Base-by-base conservation (phyloP, 2,329 filamentous ascomycete species). In the Diaporthe sp. region DNA sequence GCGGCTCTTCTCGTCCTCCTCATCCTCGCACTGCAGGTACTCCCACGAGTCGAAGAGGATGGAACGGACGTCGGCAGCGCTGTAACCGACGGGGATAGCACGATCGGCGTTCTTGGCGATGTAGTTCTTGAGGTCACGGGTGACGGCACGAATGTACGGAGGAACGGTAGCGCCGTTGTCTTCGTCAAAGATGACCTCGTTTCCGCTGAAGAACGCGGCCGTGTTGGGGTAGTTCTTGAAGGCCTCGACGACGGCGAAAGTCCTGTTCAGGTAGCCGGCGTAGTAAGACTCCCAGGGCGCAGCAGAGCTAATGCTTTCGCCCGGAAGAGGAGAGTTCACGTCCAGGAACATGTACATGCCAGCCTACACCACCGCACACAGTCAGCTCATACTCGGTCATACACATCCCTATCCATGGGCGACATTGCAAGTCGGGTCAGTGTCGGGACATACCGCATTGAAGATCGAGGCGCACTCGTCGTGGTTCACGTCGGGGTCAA, bases 111-210 rank as follows among this genome's bases (percentile, higher is more conserved):
- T 91, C 81, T 92, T 92, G 84, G 92, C 90, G 85, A 95, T 92
- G 87, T 96, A 96, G 82, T 92, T 93, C 88, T 94, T 95, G 83
- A 96, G 88, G 84, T 96, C 94, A 81, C 94, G 92, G 62, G 93
- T 95, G 78, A 95, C 91, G 77, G 94, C 94, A 84, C 92, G 89
- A 79, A 93, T 87, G 83, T 94, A 96, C n/a, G 91, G 92, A 57
- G 93, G 93, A 46, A 91, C 91, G 72, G 83, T 84, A 72, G 87
- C 84, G 77, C 90, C 92, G 51, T 90, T 92, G 60, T 87, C 82
- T 70, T 90, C 86, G 78, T 92, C 87, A 83, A 94, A 92, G 84
- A 95, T 94, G 81, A 95, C 92, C 85, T 95, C 94, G 84, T 95
- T 95, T 75, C 92, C 94, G 61, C 93, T 92, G 87, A 95, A 95